Evolutionary conservation across 768 basidiomycete species (phyloP).

Genomic region (Cystobasidium onofrii): DNA sequence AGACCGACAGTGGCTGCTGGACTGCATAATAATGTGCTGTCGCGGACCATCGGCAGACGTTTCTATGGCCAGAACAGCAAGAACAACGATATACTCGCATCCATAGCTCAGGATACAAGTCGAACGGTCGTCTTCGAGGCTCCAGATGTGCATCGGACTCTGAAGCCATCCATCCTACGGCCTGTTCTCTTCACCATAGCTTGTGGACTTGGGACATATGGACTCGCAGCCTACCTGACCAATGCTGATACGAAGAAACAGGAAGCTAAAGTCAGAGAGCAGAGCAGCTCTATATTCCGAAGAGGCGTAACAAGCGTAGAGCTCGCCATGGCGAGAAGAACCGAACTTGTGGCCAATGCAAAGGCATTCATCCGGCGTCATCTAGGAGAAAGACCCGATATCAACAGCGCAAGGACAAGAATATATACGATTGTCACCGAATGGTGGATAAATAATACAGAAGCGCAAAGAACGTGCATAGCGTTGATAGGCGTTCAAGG

Average conservation of each 20-base stretch:
- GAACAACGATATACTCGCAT: constrained; percentile 7
- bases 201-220: constrained; percentile 5
- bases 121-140: neutral
- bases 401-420: constrained; percentile 8
- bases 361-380: constrained; percentile 9
- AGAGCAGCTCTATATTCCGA: neutral
- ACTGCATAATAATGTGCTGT: neutral
- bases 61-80: constrained; percentile 3
- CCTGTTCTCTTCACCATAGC: constrained; percentile 7
- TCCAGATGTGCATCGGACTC: neutral
- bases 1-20: neutral
- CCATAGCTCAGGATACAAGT: neutral
- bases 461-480: constrained; percentile 24
- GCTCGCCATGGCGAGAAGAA: constrained; percentile 19
- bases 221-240: constrained; percentile 14
- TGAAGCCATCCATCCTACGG: constrained; percentile 25
- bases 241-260: constrained; percentile 16
- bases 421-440: constrained; percentile 12
- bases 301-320: neutral
- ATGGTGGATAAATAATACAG: constrained; percentile 29
- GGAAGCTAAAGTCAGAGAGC: neutral
- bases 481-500: constrained; percentile 18
- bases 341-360: constrained; percentile 12
- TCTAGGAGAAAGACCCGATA: constrained; percentile 13
- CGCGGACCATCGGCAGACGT: neutral